These are phyloP conservation scores for Leishmania guyanensis DNA, from an alignment of 208 protist species.

Conservation along the genomic window DNA sequence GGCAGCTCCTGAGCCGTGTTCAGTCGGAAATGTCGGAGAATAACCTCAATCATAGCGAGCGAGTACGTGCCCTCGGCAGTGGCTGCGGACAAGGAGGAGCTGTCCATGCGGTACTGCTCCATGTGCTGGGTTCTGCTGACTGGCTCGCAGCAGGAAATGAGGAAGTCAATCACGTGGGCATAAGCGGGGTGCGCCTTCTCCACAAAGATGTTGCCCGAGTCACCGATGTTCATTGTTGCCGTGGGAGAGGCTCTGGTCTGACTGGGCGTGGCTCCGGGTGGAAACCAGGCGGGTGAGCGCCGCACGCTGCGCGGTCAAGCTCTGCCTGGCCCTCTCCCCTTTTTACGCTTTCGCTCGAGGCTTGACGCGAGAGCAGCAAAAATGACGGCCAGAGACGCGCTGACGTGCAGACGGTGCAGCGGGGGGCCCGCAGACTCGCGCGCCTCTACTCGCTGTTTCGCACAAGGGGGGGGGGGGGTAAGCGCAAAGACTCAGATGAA, in stretches of 20 bases:
- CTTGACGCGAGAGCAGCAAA: background rate
- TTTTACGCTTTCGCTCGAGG: background rate
- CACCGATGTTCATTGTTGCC: conserved; percentile 60
- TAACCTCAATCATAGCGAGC: conserved; percentile 76
- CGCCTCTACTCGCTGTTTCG: background rate
- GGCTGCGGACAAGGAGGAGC: conserved; percentile 80
- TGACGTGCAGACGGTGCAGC: background rate
- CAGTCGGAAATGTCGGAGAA: conserved; percentile 80
- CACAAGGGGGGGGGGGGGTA: background rate
- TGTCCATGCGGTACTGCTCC: conserved; percentile 83
- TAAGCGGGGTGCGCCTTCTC: conserved; percentile 78
- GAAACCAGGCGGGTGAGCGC: background rate
- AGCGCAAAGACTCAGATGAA: background rate
- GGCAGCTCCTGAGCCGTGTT: conserved; percentile 53
- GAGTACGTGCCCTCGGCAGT: conserved; percentile 87
- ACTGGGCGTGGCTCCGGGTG: background rate
- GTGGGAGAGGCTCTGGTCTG: background rate
- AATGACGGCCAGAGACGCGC: background rate
- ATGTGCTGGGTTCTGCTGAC: conserved; percentile 83
- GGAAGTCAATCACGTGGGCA: conserved; percentile 76
- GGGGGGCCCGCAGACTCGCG: background rate
- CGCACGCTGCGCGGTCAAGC: background rate
- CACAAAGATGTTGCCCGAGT: conserved; percentile 71
- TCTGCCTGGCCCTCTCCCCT: background rate
- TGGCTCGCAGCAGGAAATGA: conserved; percentile 88